A percentile compares a stretch with the other conserved stretches of the same genome.
Evolutionary conservation across 768 basidiomycete genomes (phyloP).

Genomic region (Russula olivacea): DNA sequence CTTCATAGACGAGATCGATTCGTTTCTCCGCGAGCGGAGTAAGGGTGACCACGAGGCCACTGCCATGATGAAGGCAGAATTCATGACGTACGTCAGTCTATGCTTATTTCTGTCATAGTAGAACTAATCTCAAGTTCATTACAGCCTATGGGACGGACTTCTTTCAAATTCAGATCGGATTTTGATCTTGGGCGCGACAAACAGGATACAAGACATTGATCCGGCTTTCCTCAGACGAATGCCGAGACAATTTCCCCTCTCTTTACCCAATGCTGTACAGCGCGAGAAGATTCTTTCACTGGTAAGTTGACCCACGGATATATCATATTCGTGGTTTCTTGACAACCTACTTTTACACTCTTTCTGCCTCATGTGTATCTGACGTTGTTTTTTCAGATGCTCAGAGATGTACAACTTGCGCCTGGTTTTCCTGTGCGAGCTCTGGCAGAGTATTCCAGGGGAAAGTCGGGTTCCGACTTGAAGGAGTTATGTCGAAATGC

Average conservation of each 20-base stretch:
- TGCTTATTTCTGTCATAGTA: constrained; percentile 5
- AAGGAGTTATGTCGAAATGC: constrained; percentile 90
- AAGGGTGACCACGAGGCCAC: constrained; percentile 94
- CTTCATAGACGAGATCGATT: constrained; percentile 98
- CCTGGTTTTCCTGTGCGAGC: constrained; percentile 52
- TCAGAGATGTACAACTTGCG: constrained; percentile 67
- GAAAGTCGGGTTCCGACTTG: constrained; percentile 85
- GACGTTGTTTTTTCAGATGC: constrained; percentile 53
- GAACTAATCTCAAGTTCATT: neutral
- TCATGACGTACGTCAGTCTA: constrained; percentile 68
- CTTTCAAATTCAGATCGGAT: constrained; percentile 76
- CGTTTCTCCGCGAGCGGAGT: constrained; percentile 82
- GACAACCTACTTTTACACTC: neutral
- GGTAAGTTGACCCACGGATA: constrained; percentile 37
- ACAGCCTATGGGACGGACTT: constrained; percentile 92
- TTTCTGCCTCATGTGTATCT: neutral
- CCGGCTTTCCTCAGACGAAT: constrained; percentile 87
- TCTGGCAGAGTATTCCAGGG: constrained; percentile 65
- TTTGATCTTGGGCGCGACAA: constrained; percentile 90
- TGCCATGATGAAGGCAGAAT: constrained; percentile 97
- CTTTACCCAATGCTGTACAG: constrained; percentile 72
- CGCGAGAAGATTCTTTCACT: constrained; percentile 78
- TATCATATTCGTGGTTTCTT: neutral
- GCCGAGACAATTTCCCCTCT: constrained; percentile 91
- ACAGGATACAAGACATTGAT: constrained; percentile 90